These are phyloP conservation scores for Cardamine resedifolia DNA, from an alignment of 345 rosid species.

Conservation along the genomic window DNA sequence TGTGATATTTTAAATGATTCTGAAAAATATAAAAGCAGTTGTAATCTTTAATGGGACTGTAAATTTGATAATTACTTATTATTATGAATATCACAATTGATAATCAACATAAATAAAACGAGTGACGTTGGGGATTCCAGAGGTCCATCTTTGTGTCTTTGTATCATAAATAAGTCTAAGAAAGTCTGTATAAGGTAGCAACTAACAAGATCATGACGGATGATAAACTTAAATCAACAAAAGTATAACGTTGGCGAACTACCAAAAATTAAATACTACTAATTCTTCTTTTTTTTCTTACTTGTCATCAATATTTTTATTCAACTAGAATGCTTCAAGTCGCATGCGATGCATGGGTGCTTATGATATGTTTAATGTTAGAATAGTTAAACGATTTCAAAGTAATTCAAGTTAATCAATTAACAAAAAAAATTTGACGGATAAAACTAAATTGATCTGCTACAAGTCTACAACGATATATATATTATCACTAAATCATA, in stretches of 20 bases:
- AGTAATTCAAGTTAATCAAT: neutral
- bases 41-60: constrained; percentile 12
- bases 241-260: neutral
- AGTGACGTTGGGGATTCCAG: constrained; percentile 6
- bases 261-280: neutral
- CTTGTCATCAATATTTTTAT: neutral
- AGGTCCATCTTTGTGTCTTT: constrained; percentile 17
- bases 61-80: neutral
- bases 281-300: neutral
- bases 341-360: neutral
- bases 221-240: neutral
- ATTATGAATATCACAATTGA: neutral
- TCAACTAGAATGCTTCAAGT: neutral
- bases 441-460: neutral
- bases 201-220: neutral
- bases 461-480: neutral
- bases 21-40: neutral
- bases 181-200: neutral
- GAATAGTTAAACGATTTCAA: neutral
- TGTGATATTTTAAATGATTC: neutral
- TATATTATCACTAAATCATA: neutral
- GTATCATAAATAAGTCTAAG: constrained; percentile 11
- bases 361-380: neutral
- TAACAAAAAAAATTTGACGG: neutral
- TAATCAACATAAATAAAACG: constrained; percentile 6